These are phyloP conservation scores for Plantago major DNA, from an alignment of 257 asterid genomes.

Conservation along the genomic window DNA sequence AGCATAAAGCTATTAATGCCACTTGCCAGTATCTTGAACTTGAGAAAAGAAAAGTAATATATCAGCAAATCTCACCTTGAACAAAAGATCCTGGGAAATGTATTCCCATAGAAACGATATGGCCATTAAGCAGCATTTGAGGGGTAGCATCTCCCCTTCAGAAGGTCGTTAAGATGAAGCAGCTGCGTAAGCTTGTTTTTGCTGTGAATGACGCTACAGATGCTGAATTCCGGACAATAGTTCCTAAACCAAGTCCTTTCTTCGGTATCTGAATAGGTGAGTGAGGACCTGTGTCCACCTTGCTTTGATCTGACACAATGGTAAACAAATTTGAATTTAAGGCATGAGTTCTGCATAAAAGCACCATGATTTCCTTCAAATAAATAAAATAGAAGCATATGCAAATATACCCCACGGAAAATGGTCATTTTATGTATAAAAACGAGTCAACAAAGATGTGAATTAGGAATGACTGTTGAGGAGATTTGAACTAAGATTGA, in stretches of 20 bases:
- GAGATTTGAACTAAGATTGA: too few species aligned
- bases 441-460: too few species aligned
- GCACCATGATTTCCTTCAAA: neutral
- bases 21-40: too few species aligned
- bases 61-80: constrained; percentile 48
- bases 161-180: constrained; percentile 71
- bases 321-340: neutral
- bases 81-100: constrained; percentile 87
- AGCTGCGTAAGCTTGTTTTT: constrained; percentile 93
- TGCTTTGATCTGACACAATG: constrained; percentile 70
- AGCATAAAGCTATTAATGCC: too few species aligned
- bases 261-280: constrained; percentile 50
- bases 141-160: constrained; percentile 88
- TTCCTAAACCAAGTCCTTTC: constrained; percentile 57
- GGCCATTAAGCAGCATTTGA: constrained; percentile 93
- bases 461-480: too few species aligned
- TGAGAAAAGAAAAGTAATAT: neutral
- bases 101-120: constrained; percentile 92
- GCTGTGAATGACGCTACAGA: constrained; percentile 91
- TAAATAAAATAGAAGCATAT: neutral
- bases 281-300: constrained; percentile 52
- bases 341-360: neutral
- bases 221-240: constrained; percentile 79
- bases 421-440: too few species aligned
- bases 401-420: neutral